These are phyloP conservation scores for Coprinopsis marcescibilis DNA, from an alignment of 768 basidiomycete genomes.

Conservation along the genomic window DNA sequence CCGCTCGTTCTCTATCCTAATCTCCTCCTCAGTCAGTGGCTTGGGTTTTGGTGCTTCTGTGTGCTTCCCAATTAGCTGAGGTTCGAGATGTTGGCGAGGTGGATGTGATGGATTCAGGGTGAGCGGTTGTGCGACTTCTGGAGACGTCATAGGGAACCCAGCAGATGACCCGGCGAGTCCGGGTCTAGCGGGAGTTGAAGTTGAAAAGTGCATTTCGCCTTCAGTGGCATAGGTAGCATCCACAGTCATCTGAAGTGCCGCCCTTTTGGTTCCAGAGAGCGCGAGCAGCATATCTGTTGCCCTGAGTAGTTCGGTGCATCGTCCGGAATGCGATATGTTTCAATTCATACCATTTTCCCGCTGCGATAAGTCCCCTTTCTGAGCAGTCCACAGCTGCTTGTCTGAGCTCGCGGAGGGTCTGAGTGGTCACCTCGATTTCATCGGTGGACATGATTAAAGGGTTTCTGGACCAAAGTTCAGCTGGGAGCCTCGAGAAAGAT, in stretches of 20 bases:
- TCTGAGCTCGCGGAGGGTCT: constrained; percentile 38
- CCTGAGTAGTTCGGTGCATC: constrained; percentile 35
- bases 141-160: no score
- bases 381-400: constrained; percentile 66
- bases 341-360: constrained; percentile 67
- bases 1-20: constrained; percentile 36
- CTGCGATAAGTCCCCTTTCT: constrained; percentile 61
- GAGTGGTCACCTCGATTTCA: constrained; percentile 14
- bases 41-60: constrained; percentile 31
- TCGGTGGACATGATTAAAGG: constrained; percentile 8
- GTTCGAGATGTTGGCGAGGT: neutral
- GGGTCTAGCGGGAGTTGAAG: neutral
- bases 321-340: constrained; percentile 11
- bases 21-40: constrained; percentile 26
- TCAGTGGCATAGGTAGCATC: constrained; percentile 12
- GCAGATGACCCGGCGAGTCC: no score
- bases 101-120: no score
- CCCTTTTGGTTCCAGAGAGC: constrained; percentile 44
- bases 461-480: no score
- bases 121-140: no score
- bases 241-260: constrained; percentile 15
- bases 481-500: no score
- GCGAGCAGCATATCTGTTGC: constrained; percentile 71
- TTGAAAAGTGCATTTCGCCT: neutral
- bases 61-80: constrained; percentile 19